Evolutionary conservation across 352 stramenopile species (phyloP).

Genomic region (Pythium brassicae): DNA sequence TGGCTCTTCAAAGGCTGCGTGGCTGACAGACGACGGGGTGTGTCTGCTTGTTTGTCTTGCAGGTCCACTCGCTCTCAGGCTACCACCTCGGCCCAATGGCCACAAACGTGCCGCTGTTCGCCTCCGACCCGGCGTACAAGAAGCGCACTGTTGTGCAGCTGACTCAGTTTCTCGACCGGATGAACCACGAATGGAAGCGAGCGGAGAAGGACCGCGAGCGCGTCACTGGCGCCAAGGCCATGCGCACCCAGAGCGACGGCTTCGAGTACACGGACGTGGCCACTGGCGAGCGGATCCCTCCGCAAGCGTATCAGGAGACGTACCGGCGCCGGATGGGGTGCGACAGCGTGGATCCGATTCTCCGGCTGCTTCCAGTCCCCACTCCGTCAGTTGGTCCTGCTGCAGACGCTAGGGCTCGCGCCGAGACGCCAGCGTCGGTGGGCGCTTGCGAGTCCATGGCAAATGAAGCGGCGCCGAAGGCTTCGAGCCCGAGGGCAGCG

Average conservation of each 20-base stretch:
- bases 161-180: slow-evolving; percentile 31
- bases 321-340: slow-evolving; percentile 41
- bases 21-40: too few relatives aligned
- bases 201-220: slow-evolving; percentile 35
- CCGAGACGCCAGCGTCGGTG: too few relatives aligned
- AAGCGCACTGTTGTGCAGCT: slow-evolving; percentile 38
- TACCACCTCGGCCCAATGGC: slow-evolving; percentile 43
- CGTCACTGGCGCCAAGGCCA: slow-evolving; percentile 27
- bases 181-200: slow-evolving; percentile 47
- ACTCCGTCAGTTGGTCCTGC: too few relatives aligned
- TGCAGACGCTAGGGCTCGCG: neutral
- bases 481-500: neutral
- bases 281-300: slow-evolving; percentile 28
- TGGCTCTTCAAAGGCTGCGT: too few relatives aligned
- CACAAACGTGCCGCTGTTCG: slow-evolving; percentile 29
- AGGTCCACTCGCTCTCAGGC: slow-evolving; percentile 34
- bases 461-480: neutral
- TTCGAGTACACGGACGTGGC: slow-evolving; percentile 50
- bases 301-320: slow-evolving; percentile 34
- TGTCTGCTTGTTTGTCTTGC: too few relatives aligned
- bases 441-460: neutral
- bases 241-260: slow-evolving; percentile 27
- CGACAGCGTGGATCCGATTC: slow-evolving; percentile 26
- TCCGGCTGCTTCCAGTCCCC: slow-evolving; percentile 15
- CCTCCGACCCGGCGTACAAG: slow-evolving; percentile 31